Evolutionary conservation across 2,329 filamentous ascomycete species (phyloP).

Genomic region (Aspergillus ustus): DNA sequence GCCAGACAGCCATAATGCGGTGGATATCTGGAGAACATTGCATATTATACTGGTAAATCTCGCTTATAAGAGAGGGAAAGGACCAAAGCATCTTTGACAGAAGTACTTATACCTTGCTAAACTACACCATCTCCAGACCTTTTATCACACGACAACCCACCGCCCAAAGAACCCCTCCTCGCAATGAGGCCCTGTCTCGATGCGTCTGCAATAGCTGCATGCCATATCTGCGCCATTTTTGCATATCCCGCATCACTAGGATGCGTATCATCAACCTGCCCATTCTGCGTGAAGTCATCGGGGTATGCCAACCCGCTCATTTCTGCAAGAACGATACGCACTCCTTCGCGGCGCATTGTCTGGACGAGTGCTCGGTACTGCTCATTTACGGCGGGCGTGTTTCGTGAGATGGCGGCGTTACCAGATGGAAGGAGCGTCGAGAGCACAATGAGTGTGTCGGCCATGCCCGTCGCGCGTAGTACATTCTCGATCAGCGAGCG

Average conservation of each 20-base stretch:
- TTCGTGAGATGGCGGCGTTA: background rate
- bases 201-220: slow-evolving; percentile 2
- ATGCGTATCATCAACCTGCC: slow-evolving; percentile 3
- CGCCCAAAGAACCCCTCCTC: background rate
- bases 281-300: background rate
- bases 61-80: no score
- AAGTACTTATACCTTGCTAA: background rate
- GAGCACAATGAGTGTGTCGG: slow-evolving; percentile 4
- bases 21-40: no score
- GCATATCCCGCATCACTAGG: slow-evolving; percentile 2
- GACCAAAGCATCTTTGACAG: no score
- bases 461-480: slow-evolving; percentile 1
- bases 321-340: slow-evolving; percentile 14
- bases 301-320: slow-evolving; percentile 9
- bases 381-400: background rate
- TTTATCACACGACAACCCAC: background rate
- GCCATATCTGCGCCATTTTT: slow-evolving; percentile 7
- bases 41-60: no score
- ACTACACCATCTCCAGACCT: background rate
- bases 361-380: slow-evolving; percentile 11
- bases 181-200: background rate
- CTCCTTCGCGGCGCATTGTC: background rate
- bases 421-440: slow-evolving; percentile 5
- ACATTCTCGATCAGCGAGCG: slow-evolving; percentile 4
- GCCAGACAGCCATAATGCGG: no score